Conservation (phyloP, 2,329 filamentous ascomycete genomes). For the Trichoderma koningii region DNA sequence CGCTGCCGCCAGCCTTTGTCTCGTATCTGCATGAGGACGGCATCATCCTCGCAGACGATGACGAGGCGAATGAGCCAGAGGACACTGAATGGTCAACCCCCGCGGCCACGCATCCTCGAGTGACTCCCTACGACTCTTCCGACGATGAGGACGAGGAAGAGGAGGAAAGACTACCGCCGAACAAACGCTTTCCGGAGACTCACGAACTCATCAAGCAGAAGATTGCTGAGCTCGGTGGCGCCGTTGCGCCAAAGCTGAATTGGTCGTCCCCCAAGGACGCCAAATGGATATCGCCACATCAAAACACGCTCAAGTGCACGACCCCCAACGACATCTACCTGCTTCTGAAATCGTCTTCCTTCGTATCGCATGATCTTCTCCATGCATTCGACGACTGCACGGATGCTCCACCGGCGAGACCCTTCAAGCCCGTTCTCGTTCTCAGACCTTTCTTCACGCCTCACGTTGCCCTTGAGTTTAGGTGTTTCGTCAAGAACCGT, state of each 20-base stretch:
- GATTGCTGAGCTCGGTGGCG: slow-evolving; percentile 80
- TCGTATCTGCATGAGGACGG: slow-evolving; percentile 89
- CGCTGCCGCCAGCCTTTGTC: slow-evolving; percentile 73
- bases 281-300: slow-evolving; percentile 80
- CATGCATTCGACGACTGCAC: slow-evolving; percentile 80
- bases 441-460: slow-evolving; percentile 85
- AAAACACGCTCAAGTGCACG: slow-evolving; percentile 89
- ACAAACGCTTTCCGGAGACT: slow-evolving; percentile 66
- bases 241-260: slow-evolving; percentile 90
- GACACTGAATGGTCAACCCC: slow-evolving; percentile 53
- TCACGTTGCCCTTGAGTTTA: slow-evolving; percentile 90
- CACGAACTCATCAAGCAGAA: slow-evolving; percentile 75
- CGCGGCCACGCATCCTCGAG: slow-evolving; percentile 34
- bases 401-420: slow-evolving; percentile 43
- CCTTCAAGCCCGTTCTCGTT: slow-evolving; percentile 76
- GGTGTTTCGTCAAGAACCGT: slow-evolving; percentile 87
- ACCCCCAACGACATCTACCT: slow-evolving; percentile 90
- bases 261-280: slow-evolving; percentile 98
- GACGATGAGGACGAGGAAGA: slow-evolving; percentile 53
- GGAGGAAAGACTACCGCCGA: slow-evolving; percentile 47
- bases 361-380: slow-evolving; percentile 90
- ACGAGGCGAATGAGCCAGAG: slow-evolving; percentile 57
- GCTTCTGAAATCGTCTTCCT: slow-evolving; percentile 90
- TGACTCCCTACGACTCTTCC: slow-evolving; percentile 46
- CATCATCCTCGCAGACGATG: slow-evolving; percentile 79